Conservation (phyloP, 495 filamentous ascomycete genomes). For the Chaetomium fimeti region DNA sequence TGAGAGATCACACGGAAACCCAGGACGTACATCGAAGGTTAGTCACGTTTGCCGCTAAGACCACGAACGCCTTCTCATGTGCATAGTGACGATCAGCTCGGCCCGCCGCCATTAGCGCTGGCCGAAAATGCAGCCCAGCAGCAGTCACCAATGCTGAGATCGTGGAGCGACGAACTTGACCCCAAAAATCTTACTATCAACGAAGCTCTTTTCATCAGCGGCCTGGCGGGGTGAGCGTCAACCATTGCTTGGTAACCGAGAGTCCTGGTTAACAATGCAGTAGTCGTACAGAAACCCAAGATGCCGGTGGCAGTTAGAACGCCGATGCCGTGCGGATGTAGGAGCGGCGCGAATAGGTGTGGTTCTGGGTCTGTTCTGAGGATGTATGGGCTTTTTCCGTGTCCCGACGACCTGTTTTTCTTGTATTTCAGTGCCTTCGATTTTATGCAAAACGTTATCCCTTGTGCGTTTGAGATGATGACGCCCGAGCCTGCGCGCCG, state of each 20-base stretch:
- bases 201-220: slow-evolving; percentile 33
- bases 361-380: neutral
- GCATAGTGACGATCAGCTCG: slow-evolving; percentile 14
- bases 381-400: neutral
- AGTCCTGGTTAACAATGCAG: neutral
- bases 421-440: slow-evolving; percentile 18
- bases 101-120: slow-evolving; percentile 3
- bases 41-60: slow-evolving; percentile 15
- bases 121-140: slow-evolving; percentile 2
- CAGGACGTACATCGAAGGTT: slow-evolving; percentile 20
- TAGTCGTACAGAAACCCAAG: neutral
- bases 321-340: neutral
- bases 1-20: slow-evolving; percentile 15
- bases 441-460: slow-evolving; percentile 9
- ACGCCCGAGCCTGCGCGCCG: neutral
- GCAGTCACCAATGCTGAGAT: slow-evolving; percentile 38
- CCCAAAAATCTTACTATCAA: slow-evolving; percentile 42
- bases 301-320: neutral
- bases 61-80: slow-evolving; percentile 10
- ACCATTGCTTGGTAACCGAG: neutral
- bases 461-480: neutral
- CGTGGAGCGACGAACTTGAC: slow-evolving; percentile 39
- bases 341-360: neutral
- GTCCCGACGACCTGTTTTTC: neutral
- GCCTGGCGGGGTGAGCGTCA: slow-evolving; percentile 6